These are phyloP conservation scores for Clohesyomyces aquaticus DNA, from an alignment of 495 filamentous ascomycete species.

Conservation along the genomic window DNA sequence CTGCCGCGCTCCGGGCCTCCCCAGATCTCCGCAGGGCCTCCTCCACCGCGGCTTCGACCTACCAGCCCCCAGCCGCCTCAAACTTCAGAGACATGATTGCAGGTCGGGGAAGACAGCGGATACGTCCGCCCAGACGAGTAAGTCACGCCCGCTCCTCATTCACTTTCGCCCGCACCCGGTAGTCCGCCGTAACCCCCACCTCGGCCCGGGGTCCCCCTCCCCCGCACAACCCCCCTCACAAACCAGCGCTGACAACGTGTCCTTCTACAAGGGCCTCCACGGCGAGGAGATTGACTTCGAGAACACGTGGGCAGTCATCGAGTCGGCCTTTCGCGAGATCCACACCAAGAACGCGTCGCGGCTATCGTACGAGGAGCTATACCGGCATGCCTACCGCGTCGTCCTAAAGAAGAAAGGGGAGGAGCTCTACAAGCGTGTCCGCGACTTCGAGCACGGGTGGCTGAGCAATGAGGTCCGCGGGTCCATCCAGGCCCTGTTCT, in stretches of 20 bases:
- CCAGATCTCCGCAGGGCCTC: neutral
- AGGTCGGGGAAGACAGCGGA: slow-evolving; percentile 68
- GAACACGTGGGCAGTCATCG: slow-evolving; percentile 74
- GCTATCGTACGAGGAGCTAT: slow-evolving; percentile 93
- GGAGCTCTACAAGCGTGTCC: slow-evolving; percentile 78
- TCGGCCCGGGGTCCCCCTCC: slow-evolving; percentile 6
- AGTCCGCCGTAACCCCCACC: slow-evolving; percentile 3
- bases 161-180: neutral
- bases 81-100: slow-evolving; percentile 55
- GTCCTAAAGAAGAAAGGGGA: slow-evolving; percentile 86
- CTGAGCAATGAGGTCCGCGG: slow-evolving; percentile 69
- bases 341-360: slow-evolving; percentile 88
- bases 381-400: slow-evolving; percentile 95
- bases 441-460: slow-evolving; percentile 78
- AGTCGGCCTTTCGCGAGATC: slow-evolving; percentile 77
- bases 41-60: neutral
- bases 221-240: neutral
- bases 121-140: slow-evolving; percentile 74
- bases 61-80: neutral
- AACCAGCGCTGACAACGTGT: neutral
- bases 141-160: slow-evolving; percentile 34
- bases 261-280: slow-evolving; percentile 55
- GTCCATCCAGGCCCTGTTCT: slow-evolving; percentile 63
- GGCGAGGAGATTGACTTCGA: slow-evolving; percentile 73
- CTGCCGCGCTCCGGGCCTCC: neutral